Evolutionary conservation across 768 basidiomycete species (phyloP).

Genomic region (Heimioporus sp.): DNA sequence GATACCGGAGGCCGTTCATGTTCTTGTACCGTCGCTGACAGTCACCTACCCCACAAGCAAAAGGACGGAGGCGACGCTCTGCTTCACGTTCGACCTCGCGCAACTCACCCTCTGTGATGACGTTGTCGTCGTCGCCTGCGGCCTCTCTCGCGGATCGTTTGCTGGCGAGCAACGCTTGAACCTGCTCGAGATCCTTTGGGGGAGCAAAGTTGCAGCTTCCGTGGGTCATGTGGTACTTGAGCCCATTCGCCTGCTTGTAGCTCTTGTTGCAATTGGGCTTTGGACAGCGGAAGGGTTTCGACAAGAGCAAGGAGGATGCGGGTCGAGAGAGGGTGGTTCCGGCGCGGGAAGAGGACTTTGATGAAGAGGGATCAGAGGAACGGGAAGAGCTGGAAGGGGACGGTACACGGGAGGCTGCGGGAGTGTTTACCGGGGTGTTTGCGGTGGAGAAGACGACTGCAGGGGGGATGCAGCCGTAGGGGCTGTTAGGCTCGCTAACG

Average conservation of each 20-base stretch:
- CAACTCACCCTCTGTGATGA: conserved; percentile 59
- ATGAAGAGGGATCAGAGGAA: conserved; percentile 8
- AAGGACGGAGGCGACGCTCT: conserved; percentile 78
- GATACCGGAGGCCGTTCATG: conserved; percentile 95
- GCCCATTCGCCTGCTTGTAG: conserved; percentile 93
- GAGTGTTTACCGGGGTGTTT: conserved; percentile 48
- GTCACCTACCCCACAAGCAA: conserved; percentile 86
- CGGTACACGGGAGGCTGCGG: conserved; percentile 44
- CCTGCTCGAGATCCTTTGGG: conserved; percentile 78
- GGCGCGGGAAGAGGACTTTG: conserved; percentile 36
- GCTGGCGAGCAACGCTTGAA: conserved; percentile 64
- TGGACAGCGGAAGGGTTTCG: conserved; percentile 90
- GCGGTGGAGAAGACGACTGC: conserved; percentile 56
- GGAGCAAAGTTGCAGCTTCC: conserved; percentile 93
- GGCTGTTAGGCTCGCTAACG: conserved; percentile 31
- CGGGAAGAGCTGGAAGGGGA: conserved; percentile 24
- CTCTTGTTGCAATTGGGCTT: conserved; percentile 95
- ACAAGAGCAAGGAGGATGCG: conserved; percentile 61
- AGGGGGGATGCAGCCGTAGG: conserved; percentile 59
- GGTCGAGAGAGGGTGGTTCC: conserved; percentile 48
- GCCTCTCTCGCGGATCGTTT: conserved; percentile 41
- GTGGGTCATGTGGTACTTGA: conserved; percentile 94
- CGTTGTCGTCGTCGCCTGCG: conserved; percentile 40
- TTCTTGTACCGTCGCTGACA: conserved; percentile 93
- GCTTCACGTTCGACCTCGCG: conserved; percentile 81